A percentile compares a stretch with the other conserved stretches of the same genome.
Evolutionary conservation across 1,284 basidiomycete species (phyloP).

Genomic region (Austroboletus olivaceoglutinosus): DNA sequence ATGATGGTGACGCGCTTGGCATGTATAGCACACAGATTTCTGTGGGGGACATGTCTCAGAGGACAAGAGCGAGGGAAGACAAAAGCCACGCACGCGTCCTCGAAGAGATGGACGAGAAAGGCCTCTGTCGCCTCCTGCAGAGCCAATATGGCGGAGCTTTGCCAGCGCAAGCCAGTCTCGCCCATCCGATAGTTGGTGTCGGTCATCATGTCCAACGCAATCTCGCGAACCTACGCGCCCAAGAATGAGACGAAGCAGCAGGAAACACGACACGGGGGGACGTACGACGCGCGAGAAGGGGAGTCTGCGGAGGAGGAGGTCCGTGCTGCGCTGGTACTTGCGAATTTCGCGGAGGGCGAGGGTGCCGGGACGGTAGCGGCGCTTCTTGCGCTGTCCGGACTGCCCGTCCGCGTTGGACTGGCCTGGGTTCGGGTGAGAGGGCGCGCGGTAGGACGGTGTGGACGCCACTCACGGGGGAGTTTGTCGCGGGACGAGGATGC

Average conservation of each 20-base stretch:
- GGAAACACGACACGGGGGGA: slow-evolving; percentile 15
- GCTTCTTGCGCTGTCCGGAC: slow-evolving; percentile 45
- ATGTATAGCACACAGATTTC: slow-evolving; percentile 95
- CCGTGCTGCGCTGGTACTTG: slow-evolving; percentile 91
- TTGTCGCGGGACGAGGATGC: slow-evolving; percentile 29
- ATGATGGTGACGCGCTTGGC: slow-evolving; percentile 98
- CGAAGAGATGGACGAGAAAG: slow-evolving; percentile 90
- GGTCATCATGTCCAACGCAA: slow-evolving; percentile 83
- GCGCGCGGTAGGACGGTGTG: slow-evolving; percentile 3
- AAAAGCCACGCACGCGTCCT: slow-evolving; percentile 79
- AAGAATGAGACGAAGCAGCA: background rate
- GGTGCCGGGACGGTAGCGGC: slow-evolving; percentile 80
- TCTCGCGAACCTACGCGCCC: slow-evolving; percentile 81
- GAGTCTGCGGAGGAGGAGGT: slow-evolving; percentile 81
- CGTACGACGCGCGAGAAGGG: slow-evolving; percentile 90
- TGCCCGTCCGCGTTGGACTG: slow-evolving; percentile 28
- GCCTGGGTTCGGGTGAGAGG: slow-evolving; percentile 11
- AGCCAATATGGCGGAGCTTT: slow-evolving; percentile 85
- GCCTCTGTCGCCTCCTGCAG: slow-evolving; percentile 95
- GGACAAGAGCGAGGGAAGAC: background rate
- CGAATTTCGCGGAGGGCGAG: slow-evolving; percentile 89
- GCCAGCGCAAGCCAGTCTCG: slow-evolving; percentile 80
- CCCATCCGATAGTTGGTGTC: slow-evolving; percentile 60
- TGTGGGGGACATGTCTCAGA: slow-evolving; percentile 39
- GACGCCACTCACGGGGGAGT: slow-evolving; percentile 21